Evolutionary conservation across 177 flowering plant genomes (phyloP), one percentile per base, ranked within the genome.

Genomic region (Vitis hybrid): DNA sequence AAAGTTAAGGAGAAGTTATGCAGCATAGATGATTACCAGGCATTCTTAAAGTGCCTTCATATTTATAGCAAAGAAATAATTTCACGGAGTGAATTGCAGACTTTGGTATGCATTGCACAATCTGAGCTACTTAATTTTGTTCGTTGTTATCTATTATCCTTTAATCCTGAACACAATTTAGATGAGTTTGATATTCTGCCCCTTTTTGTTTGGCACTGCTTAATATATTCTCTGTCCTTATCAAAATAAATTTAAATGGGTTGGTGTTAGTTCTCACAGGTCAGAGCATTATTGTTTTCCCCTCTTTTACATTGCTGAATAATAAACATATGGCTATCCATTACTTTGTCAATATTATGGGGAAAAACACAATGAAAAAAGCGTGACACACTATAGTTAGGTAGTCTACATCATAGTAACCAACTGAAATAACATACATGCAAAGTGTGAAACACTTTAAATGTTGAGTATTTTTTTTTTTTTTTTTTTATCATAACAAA

Each of bases 1-100:
- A 87, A 82, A 81, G 92, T 88, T 17, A 88, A 85, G 82, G 92
- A 87, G 71, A 81, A 78, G 70, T 70, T 88, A 69, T 64, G 78
- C 35, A 82, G 70, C 67, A 58, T 81, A 11, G 89, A 80, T 79
- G 92, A 86, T 68, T 88, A 88, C 71, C 92, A 88, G 59, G 80
- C 85, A 60, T 88, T 88, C 70, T 74, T 88, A 78, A 88, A 85
- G 77, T 86, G 86, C 74, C 86, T 86, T 49, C 74, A 83, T 64
- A 86, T 85, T 21, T 88, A 75, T 65, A 85, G 81, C 81, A 83
- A 81, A 70, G 90, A 84, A 67, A 88, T 88, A 61, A 86, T 86
- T 11, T 82, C 85, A 62, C 80, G 84, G 73, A 81, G 60, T 56
- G 92, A 88, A 66, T 70, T 88, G 65, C 88, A 79, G 64, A 80